Evolutionary conservation across 1,284 basidiomycete genomes (phyloP).

Genomic region (Meira miltonrushii): DNA sequence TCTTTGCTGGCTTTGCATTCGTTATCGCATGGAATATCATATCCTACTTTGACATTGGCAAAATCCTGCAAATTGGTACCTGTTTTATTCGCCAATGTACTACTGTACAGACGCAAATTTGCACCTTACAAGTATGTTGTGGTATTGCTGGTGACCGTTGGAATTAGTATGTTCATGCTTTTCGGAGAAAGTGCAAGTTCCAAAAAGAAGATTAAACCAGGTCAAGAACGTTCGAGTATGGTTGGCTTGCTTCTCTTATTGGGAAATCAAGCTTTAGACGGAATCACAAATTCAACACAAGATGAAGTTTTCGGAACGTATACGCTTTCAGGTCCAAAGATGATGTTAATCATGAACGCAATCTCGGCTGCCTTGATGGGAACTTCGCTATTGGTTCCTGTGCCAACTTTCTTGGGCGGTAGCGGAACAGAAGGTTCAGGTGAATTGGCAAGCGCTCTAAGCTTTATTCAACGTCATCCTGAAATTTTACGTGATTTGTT

Average conservation of each 20-base stretch:
- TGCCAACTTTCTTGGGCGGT: conserved; percentile 58
- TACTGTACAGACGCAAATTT: conserved; percentile 53
- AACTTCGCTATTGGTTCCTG: conserved; percentile 58
- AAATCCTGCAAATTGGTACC: conserved; percentile 98
- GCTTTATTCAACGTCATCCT: conserved; percentile 74
- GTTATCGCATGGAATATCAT: conserved; percentile 81
- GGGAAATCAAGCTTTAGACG: conserved; percentile 84
- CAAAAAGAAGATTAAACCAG: conserved; percentile 50
- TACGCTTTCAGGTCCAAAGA: conserved; percentile 80
- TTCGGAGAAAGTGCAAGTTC: conserved; percentile 59
- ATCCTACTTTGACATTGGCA: conserved; percentile 95
- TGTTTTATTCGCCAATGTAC: conserved; percentile 88
- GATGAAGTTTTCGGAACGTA: conserved; percentile 84
- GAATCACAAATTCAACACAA: conserved; percentile 93
- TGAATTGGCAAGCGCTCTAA: conserved; percentile 22
- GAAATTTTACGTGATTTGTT: conserved; percentile 69
- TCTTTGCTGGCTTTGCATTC: conserved; percentile 93
- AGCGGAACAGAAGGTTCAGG: conserved; percentile 22
- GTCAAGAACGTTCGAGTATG: conserved; percentile 18
- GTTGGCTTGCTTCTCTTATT: conserved; percentile 64
- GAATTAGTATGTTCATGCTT: conserved; percentile 93
- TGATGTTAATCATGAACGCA: conserved; percentile 98
- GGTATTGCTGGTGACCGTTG: conserved; percentile 66
- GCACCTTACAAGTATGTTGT: conserved; percentile 52
- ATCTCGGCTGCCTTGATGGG: conserved; percentile 55